Conservation (phyloP, 2,329 filamentous ascomycete genomes). For the Cercospora beticola region DNA sequence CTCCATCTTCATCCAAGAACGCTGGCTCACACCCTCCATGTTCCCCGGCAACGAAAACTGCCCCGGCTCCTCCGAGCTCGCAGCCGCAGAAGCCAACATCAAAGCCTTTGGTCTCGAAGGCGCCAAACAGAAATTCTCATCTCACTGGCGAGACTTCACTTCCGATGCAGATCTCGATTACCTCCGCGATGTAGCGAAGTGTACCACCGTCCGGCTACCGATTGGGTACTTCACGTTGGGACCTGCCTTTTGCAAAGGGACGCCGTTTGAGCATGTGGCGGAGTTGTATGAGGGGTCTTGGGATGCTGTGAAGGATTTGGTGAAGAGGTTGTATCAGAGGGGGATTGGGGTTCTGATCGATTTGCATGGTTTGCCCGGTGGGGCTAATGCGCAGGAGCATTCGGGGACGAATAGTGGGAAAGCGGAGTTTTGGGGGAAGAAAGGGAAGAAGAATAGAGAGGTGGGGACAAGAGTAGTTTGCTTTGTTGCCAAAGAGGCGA, state of each 20-base stretch:
- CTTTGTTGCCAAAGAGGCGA: constrained; percentile 53
- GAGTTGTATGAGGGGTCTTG: constrained; percentile 56
- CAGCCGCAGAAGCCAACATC: constrained; percentile 52
- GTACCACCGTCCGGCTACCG: constrained; percentile 59
- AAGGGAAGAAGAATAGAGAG: constrained; percentile 42
- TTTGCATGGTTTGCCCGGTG: constrained; percentile 59
- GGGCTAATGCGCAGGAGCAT: constrained; percentile 57
- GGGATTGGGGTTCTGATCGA: constrained; percentile 60
- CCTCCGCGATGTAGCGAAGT: constrained; percentile 53
- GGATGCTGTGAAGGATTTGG: constrained; percentile 50
- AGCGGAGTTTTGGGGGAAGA: constrained; percentile 53
- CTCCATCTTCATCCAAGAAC: constrained; percentile 60
- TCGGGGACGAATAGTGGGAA: constrained; percentile 55
- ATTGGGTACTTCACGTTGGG: constrained; percentile 61
- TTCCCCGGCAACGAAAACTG: constrained; percentile 45
- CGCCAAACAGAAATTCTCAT: constrained; percentile 53
- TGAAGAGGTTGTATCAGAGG: constrained; percentile 46
- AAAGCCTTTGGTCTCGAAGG: constrained; percentile 49
- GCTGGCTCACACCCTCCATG: constrained; percentile 55
- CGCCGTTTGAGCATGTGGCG: constrained; percentile 52
- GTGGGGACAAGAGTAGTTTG: constrained; percentile 50
- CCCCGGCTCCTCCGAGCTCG: constrained; percentile 52
- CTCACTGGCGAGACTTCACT: constrained; percentile 54
- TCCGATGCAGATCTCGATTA: constrained; percentile 54
- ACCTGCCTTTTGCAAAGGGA: constrained; percentile 50